Conservation (phyloP, 495 filamentous ascomycete species). For the Sordaria brevicollis region DNA sequence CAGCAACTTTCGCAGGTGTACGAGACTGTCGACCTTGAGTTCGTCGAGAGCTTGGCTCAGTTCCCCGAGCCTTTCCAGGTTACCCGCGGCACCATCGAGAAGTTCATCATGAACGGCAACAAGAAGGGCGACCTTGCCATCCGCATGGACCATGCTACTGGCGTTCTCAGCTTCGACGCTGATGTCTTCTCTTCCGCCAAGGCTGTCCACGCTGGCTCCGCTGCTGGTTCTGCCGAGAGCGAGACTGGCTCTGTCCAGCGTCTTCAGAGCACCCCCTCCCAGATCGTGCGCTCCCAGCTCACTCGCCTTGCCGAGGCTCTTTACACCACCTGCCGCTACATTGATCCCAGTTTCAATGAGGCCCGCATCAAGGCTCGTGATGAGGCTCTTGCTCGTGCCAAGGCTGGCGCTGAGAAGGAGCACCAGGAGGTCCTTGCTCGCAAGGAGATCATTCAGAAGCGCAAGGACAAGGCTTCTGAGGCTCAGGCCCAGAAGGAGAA, state of each 20-base stretch:
- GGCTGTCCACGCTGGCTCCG: slow-evolving; percentile 76
- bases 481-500: slow-evolving; percentile 78
- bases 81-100: slow-evolving; percentile 83
- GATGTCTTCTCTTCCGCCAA: slow-evolving; percentile 97
- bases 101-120: slow-evolving; percentile 99
- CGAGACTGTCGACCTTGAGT: slow-evolving; percentile 90
- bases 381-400: slow-evolving; percentile 66
- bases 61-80: slow-evolving; percentile 98
- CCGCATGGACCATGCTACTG: slow-evolving; percentile 88
- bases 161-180: slow-evolving; percentile 91
- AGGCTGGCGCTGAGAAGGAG: slow-evolving; percentile 81
- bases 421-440: slow-evolving; percentile 81
- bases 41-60: slow-evolving; percentile 86
- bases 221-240: slow-evolving; percentile 77
- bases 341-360: slow-evolving; percentile 80
- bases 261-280: slow-evolving; percentile 92
- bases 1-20: slow-evolving; percentile 99
- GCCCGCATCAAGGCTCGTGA: slow-evolving; percentile 68
- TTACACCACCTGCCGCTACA: slow-evolving; percentile 87
- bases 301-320: slow-evolving; percentile 83
- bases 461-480: slow-evolving; percentile 86
- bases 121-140: slow-evolving; percentile 98
- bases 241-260: slow-evolving; percentile 83
- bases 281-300: slow-evolving; percentile 93
- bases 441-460: slow-evolving; percentile 86